These are phyloP conservation scores for Aspergillus sergii DNA, from an alignment of 2,329 filamentous ascomycete genomes.

Conservation along the genomic window DNA sequence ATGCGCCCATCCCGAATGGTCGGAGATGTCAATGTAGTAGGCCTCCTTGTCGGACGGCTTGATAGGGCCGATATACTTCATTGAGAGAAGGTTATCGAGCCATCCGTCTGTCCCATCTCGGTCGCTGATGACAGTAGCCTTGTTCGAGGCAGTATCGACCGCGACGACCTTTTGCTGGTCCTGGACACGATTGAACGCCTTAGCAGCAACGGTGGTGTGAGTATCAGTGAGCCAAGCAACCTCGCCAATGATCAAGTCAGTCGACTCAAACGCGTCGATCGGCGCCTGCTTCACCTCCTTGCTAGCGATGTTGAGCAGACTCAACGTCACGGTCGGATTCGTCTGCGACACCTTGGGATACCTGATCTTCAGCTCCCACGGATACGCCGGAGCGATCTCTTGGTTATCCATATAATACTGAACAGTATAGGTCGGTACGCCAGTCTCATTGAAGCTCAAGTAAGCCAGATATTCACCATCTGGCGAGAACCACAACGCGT, in stretches of 20 bases:
- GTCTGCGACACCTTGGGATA: constrained; percentile 71
- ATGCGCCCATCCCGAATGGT: constrained; percentile 67
- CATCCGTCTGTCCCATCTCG: constrained; percentile 63
- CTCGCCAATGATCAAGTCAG: constrained; percentile 68
- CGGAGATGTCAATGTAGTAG: constrained; percentile 69
- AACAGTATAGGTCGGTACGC: constrained; percentile 66
- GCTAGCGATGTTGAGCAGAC: constrained; percentile 57
- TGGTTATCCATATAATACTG: constrained; percentile 67
- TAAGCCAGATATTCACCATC: constrained; percentile 85
- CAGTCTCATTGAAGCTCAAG: constrained; percentile 79
- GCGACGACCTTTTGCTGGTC: constrained; percentile 65
- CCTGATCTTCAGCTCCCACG: constrained; percentile 62
- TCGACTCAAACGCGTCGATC: constrained; percentile 60
- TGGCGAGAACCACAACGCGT: constrained; percentile 87
- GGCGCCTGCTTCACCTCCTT: constrained; percentile 50
- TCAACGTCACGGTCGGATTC: constrained; percentile 66
- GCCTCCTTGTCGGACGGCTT: constrained; percentile 31
- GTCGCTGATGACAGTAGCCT: constrained; percentile 55
- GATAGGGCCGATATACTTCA: constrained; percentile 48
- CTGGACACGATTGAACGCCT: constrained; percentile 70
- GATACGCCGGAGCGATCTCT: constrained; percentile 62
- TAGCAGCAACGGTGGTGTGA: constrained; percentile 64
- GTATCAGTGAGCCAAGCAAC: constrained; percentile 67
- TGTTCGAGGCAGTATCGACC: constrained; percentile 55
- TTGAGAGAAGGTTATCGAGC: constrained; percentile 57